Conservation (phyloP, 116 monocot genomes). For the Papilionanthe hybrid region DNA sequence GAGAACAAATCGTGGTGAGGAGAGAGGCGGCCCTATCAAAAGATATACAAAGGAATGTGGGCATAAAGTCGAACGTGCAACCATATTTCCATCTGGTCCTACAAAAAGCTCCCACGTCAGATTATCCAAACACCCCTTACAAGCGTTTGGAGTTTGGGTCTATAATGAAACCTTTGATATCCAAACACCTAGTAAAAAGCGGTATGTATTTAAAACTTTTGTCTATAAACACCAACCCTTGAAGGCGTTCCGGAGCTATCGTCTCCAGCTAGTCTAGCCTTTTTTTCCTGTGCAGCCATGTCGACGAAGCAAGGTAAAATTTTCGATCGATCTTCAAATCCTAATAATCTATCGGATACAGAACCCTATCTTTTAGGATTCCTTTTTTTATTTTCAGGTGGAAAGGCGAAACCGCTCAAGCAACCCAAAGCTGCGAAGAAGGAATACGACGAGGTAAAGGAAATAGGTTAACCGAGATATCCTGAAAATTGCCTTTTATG, state of each 20-base stretch:
- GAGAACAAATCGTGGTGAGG: no score
- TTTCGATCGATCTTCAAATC: neutral
- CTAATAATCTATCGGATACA: neutral
- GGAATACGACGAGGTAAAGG: slow-evolving; percentile 82
- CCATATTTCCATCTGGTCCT: no score
- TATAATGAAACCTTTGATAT: no score
- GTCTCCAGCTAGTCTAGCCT: neutral
- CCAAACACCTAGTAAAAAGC: no score
- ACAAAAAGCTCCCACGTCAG: no score
- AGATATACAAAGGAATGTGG: no score
- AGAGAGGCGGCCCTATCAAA: no score
- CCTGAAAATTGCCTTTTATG: neutral
- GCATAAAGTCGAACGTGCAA: no score
- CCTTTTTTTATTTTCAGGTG: slow-evolving; percentile 43
- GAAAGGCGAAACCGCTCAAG: slow-evolving; percentile 86
- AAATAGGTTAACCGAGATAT: neutral
- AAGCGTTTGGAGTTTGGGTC: no score
- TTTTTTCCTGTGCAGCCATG: neutral
- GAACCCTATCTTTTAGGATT: neutral
- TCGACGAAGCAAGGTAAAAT: neutral
- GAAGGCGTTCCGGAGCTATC: neutral
- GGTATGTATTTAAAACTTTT: no score
- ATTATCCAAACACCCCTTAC: no score
- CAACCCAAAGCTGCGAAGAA: slow-evolving; percentile 78
- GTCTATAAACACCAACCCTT: no score